These are phyloP conservation scores for Huntiella moniliformis DNA, from an alignment of 2,329 filamentous ascomycete species.

Conservation along the genomic window DNA sequence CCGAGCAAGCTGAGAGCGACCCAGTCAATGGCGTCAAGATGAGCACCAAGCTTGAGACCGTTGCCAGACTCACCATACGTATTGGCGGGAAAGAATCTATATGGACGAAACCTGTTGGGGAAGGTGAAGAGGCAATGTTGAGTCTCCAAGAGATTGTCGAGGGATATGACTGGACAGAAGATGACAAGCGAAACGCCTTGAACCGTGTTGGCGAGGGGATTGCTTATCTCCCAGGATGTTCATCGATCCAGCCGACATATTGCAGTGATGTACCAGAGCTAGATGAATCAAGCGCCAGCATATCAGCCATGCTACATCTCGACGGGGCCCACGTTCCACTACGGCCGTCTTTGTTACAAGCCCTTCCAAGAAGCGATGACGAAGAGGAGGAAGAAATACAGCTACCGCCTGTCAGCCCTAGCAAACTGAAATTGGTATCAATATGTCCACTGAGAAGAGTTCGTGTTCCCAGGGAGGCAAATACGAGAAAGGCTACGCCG, in stretches of 20 bases:
- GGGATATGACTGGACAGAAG: conserved; percentile 9
- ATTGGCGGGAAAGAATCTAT: conserved; percentile 28
- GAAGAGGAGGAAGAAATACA: background rate
- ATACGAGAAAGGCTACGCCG: background rate
- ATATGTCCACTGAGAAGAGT: conserved; percentile 8
- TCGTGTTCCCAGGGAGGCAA: background rate
- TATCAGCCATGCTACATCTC: background rate
- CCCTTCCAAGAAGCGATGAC: background rate
- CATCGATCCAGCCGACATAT: background rate
- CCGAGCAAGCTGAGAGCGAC: conserved; percentile 13
- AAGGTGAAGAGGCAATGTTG: conserved; percentile 23
- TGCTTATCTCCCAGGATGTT: no score
- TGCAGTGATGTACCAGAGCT: background rate
- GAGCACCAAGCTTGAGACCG: conserved; percentile 32
- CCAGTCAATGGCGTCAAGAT: conserved; percentile 7
- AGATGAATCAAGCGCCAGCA: background rate
- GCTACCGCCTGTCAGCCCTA: conserved; percentile 9
- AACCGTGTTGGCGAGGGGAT: conserved; percentile 6
- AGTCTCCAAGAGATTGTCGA: conserved; percentile 13
- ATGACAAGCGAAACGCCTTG: conserved; percentile 4
- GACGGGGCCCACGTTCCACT: no score
- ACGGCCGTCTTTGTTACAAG: no score
- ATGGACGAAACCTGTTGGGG: conserved; percentile 24
- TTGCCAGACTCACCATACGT: conserved; percentile 30
- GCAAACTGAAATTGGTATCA: conserved; percentile 8